These are phyloP conservation scores for Sclerotinia spermophila DNA, from an alignment of 2,329 filamentous ascomycete species.

Conservation along the genomic window DNA sequence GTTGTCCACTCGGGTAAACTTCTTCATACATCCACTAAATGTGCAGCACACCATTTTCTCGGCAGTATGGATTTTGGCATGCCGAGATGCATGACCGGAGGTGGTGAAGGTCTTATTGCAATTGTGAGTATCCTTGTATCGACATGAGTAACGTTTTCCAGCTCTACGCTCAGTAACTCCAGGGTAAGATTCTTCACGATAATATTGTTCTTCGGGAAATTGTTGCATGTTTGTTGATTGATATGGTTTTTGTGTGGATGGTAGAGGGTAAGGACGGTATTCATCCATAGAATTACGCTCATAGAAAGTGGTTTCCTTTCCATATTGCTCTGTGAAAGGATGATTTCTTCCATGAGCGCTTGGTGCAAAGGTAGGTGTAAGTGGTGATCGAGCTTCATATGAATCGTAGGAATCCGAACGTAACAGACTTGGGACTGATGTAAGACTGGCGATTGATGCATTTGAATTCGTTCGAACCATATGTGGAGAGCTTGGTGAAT, in stretches of 20 bases:
- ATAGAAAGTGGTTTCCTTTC: not conserved
- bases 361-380: constrained; percentile 47
- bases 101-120: constrained; percentile 81
- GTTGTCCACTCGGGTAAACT: constrained; percentile 79
- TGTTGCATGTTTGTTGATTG: constrained; percentile 12
- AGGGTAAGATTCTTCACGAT: constrained; percentile 22
- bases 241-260: not conserved
- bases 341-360: constrained; percentile 42
- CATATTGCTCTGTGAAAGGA: constrained; percentile 24
- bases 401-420: constrained; percentile 61
- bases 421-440: constrained; percentile 48
- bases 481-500: constrained; percentile 19
- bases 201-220: constrained; percentile 26
- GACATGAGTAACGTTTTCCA: constrained; percentile 68
- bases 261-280: not conserved
- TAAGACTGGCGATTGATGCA: constrained; percentile 39
- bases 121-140: constrained; percentile 64
- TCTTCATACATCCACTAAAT: constrained; percentile 69
- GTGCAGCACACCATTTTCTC: constrained; percentile 71
- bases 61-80: constrained; percentile 79
- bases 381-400: constrained; percentile 51
- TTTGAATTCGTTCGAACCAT: constrained; percentile 31
- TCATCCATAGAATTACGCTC: not conserved
- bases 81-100: constrained; percentile 78
- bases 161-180: constrained; percentile 14